Conservation (phyloP, 768 basidiomycete genomes). For the Xanthoconium stramineum region DNA sequence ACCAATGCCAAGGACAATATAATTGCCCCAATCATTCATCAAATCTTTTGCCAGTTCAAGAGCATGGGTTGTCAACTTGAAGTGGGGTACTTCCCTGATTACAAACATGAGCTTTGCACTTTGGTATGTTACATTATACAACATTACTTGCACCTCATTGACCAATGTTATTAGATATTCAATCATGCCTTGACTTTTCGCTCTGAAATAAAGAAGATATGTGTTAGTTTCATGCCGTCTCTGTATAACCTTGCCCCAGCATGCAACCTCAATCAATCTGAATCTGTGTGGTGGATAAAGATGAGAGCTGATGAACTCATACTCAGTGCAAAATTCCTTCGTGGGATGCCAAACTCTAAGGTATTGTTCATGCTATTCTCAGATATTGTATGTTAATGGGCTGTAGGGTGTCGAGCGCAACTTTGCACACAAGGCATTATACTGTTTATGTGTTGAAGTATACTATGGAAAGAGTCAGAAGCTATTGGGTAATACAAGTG, state of each 20-base stretch:
- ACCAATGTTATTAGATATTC: not conserved
- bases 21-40: not conserved
- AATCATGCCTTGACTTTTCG: not conserved
- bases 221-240: not conserved
- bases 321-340: not conserved
- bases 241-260: not conserved
- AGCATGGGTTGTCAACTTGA: not conserved
- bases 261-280: not conserved
- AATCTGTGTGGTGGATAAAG: not conserved
- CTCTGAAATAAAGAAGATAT: not conserved
- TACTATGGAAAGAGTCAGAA: not conserved
- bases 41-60: not conserved
- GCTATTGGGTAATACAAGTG: not conserved
- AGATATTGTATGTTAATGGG: not conserved
- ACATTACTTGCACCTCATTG: not conserved
- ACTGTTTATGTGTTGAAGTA: not conserved
- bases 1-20: not conserved
- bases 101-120: not conserved
- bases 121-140: not conserved
- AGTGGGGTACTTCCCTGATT: not conserved
- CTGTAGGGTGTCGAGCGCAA: not conserved
- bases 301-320: not conserved
- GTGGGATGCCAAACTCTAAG: not conserved
- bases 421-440: not conserved
- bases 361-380: not conserved